Conservation (phyloP, 2,329 filamentous ascomycete species). For the Ceratocystiopsis minuta region DNA sequence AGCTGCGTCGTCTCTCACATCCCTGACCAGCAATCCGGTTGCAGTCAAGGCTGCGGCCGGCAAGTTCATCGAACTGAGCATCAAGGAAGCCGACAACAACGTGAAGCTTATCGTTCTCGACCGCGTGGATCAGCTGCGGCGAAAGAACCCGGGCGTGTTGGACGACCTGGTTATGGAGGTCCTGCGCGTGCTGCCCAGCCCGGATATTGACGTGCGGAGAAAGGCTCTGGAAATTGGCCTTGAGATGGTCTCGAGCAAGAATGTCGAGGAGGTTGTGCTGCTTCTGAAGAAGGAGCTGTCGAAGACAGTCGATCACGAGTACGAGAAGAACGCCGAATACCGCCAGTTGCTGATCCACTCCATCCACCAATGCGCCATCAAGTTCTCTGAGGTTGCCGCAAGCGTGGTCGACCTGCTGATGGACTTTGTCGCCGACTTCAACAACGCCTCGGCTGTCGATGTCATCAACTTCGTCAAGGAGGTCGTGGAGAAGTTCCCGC, state of each 20-base stretch:
- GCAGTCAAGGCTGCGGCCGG: conserved; percentile 90
- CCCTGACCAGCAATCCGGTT: conserved; percentile 88
- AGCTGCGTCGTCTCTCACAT: conserved; percentile 83
- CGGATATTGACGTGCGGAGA: conserved; percentile 85
- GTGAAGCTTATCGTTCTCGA: conserved; percentile 97
- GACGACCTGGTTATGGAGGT: conserved; percentile 97
- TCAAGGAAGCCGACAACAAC: conserved; percentile 97
- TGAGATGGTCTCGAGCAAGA: conserved; percentile 98
- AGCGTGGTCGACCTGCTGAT: conserved; percentile 93
- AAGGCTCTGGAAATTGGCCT: conserved; percentile 82
- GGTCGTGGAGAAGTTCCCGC: conserved; percentile 94
- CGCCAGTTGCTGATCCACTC: conserved; percentile 88
- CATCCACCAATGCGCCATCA: conserved; percentile 97
- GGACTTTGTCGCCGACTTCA: conserved; percentile 98
- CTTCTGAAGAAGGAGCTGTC: conserved; percentile 92
- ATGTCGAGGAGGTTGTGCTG: conserved; percentile 92
- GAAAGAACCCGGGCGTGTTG: conserved; percentile 62
- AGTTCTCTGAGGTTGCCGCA: conserved; percentile 93
- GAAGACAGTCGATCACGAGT: conserved; percentile 96
- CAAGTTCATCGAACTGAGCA: conserved; percentile 93
- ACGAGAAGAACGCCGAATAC: conserved; percentile 95
- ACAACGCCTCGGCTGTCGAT: conserved; percentile 89
- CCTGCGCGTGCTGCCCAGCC: conserved; percentile 79
- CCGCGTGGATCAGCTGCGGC: conserved; percentile 58
- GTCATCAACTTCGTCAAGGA: conserved; percentile 98